Conservation (phyloP, 2,329 filamentous ascomycete genomes). For the Colletotrichum orchidophilum region DNA sequence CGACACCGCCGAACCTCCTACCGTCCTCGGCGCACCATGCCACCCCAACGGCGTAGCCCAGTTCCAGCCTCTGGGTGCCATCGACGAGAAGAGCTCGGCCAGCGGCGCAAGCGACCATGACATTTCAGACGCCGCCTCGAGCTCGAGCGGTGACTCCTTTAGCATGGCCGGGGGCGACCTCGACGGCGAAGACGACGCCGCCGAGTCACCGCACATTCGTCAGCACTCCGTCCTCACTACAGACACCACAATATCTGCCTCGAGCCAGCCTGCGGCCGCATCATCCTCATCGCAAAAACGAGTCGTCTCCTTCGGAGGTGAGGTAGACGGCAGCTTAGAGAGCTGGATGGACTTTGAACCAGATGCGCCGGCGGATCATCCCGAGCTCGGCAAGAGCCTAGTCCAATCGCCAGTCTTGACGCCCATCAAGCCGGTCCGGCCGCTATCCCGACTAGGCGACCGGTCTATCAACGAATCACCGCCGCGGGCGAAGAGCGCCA, state of each 20-base stretch:
- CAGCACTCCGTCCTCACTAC: slow-evolving; percentile 51
- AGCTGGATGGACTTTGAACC: slow-evolving; percentile 38
- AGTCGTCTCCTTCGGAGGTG: slow-evolving; percentile 19
- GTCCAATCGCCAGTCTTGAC: slow-evolving; percentile 25
- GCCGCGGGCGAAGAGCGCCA: slow-evolving; percentile 28
- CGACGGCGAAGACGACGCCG: slow-evolving; percentile 25
- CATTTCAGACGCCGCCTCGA: slow-evolving; percentile 37
- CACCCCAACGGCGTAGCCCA: slow-evolving; percentile 23
- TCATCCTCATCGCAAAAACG: slow-evolving; percentile 37
- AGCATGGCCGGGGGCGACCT: slow-evolving; percentile 44
- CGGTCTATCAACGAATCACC: slow-evolving; percentile 29
- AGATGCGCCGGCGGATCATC: slow-evolving; percentile 23
- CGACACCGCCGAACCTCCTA: slow-evolving; percentile 12
- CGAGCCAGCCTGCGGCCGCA: slow-evolving; percentile 38
- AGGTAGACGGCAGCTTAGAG: slow-evolving; percentile 14
- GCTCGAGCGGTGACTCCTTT: slow-evolving; percentile 48
- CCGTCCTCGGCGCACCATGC: slow-evolving; percentile 15
- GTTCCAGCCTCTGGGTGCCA: slow-evolving; percentile 29
- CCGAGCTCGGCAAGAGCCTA: slow-evolving; percentile 30
- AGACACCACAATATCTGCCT: slow-evolving; percentile 51
- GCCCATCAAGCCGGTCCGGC: slow-evolving; percentile 30
- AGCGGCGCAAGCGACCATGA: slow-evolving; percentile 35
- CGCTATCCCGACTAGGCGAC: slow-evolving; percentile 25
- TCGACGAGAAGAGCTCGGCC: slow-evolving; percentile 30
- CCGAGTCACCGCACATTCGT: slow-evolving; percentile 24